Base-by-base conservation (phyloP, 2,329 filamentous ascomycete species). In the Aspergillus flavus region DNA sequence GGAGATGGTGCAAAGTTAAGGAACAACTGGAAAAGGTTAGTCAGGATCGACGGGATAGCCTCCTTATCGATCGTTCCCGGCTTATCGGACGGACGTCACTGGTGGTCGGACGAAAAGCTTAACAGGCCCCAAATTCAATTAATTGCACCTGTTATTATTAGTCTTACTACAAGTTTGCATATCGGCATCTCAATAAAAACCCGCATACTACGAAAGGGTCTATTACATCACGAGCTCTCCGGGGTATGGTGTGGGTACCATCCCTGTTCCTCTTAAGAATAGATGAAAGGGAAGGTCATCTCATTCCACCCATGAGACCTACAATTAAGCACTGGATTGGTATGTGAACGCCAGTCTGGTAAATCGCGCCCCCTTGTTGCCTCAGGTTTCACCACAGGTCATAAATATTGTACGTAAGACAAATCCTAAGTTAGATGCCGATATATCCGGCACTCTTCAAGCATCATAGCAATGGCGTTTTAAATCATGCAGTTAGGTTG, bases 361-460 rank as follows among this genome's bases (percentile, higher is more conserved):
- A 54, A 54, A 34, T 54, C 52, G 14, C 52, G 52, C 52, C 52
- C 52, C 52, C 32, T 55, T 39, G n/a, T 39, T 39, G 48, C 48
- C 46, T 50, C 23, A 19, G 14, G 23, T 50, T 50, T 50, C 46
- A 50, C 23, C 26, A 10, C 26, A 19, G 39, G 19, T 9, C 39
- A 41, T n/a, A 41, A 41, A n/a, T 10, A 41, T n/a, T 41, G 39
- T 41, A 41, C 39, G 39, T 41, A 41, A 41, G 16, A 41, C 39
- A 41, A 41, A 41, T 41, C 39, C 39, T 14, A n/a, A 7, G 16
- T 41, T 3, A 19, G 39, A 41, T 41, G 39, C 39, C 39, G 39
- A 41, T 41, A 41, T n/a, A 41, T n/a, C 39, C 39, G 39, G 16
- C 19, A 7, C 19, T 41, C 39, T 41, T 41, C 16, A 41, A 41